phyloP scores from a whole-genome alignment of 129 eudicot genomes.

The Apium graveolens region DNA sequence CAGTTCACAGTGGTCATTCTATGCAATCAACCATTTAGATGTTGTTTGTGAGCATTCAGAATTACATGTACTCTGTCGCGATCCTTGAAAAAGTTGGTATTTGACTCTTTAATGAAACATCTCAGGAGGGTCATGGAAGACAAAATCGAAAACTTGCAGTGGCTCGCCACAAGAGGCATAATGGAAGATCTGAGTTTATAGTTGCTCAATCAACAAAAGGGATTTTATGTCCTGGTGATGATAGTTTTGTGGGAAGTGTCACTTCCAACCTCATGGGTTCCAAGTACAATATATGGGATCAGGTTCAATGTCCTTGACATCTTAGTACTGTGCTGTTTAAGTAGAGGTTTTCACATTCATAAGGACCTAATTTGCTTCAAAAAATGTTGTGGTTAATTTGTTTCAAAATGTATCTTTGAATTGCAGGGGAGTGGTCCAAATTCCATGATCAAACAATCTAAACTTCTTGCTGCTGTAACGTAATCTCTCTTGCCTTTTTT shows the following conservation, averaged over 20 bases:
- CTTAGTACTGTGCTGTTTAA: background rate
- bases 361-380: background rate
- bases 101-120: background rate
- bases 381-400: background rate
- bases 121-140: slow-evolving; percentile 89
- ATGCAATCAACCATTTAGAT: background rate
- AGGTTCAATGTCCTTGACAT: slow-evolving; percentile 33
- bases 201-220: slow-evolving; percentile 75
- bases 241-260: slow-evolving; percentile 61
- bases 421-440: slow-evolving; percentile 55
- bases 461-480: slow-evolving; percentile 59
- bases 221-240: slow-evolving; percentile 40
- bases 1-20: background rate
- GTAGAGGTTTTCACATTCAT: background rate
- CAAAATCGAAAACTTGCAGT: slow-evolving; percentile 86
- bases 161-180: slow-evolving; percentile 63
- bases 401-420: slow-evolving; percentile 1
- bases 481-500: slow-evolving; percentile 23
- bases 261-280: slow-evolving; percentile 87
- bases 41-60: background rate
- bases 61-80: background rate
- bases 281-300: slow-evolving; percentile 76
- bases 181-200: slow-evolving; percentile 70
- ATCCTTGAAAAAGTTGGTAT: background rate
- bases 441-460: slow-evolving; percentile 42